Evolutionary conservation across 108 stramenopile genomes (phyloP).

Genomic region (Nitzschia inconspicua): DNA sequence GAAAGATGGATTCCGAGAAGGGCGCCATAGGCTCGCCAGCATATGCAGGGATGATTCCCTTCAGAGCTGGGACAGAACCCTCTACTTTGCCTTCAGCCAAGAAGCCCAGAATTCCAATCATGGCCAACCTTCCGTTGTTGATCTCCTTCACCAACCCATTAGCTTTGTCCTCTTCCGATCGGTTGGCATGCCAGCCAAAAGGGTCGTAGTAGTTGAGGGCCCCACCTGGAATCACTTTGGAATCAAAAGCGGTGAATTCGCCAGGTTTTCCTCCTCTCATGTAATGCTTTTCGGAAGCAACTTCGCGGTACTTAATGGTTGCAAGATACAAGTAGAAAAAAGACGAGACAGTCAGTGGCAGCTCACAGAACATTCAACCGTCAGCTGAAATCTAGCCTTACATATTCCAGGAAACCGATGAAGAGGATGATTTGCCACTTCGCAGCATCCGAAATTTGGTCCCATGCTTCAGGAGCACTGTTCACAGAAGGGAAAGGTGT

Average conservation of each 20-base stretch:
- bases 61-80: constrained; percentile 72
- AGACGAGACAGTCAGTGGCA: constrained; percentile 18
- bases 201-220: constrained; percentile 75
- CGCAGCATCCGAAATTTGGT: constrained; percentile 65
- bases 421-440: constrained; percentile 86
- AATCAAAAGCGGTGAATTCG: constrained; percentile 64
- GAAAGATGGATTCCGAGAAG: constrained; percentile 29
- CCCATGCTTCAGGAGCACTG: constrained; percentile 73
- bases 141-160: constrained; percentile 61
- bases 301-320: constrained; percentile 28
- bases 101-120: constrained; percentile 79
- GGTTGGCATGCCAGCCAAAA: constrained; percentile 50
- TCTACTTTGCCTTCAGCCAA: constrained; percentile 69
- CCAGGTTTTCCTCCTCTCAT: constrained; percentile 79
- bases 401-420: constrained; percentile 79
- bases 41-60: constrained; percentile 69
- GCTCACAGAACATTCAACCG: constrained; percentile 24
- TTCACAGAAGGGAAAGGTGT: constrained; percentile 53
- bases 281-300: constrained; percentile 52
- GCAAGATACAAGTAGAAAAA: background rate
- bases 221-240: constrained; percentile 52
- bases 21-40: constrained; percentile 75
- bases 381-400: constrained; percentile 14
- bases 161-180: constrained; percentile 60
- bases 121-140: constrained; percentile 81